Base-by-base conservation (phyloP, 805 yeast species). In the Ogataea parapolymorpha region DNA sequence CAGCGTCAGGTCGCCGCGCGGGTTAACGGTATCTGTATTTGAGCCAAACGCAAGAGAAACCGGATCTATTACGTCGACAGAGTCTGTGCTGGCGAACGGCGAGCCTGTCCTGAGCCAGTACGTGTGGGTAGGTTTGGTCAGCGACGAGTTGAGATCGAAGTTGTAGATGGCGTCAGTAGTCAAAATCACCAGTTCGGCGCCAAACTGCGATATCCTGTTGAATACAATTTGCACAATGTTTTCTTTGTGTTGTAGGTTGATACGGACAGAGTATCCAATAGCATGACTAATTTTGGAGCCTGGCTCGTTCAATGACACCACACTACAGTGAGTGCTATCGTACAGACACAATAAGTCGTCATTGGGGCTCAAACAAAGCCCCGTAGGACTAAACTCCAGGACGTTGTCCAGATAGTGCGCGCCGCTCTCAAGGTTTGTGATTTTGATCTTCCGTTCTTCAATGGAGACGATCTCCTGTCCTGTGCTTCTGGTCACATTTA, bases 21-120 rank as follows among this genome's bases (percentile, higher is more conserved):
- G 58, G 14, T 58, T 47, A 1, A 53, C 13, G 6, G 17, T 26
- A 8, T 35, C 50, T 1, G 54, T 4, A 13, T 58, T 39, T 2
- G 77, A 58, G 32, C 82, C 79, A 62, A 79, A 66, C 36, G 65
- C 39, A 47, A 72, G 62, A 18, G 79, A 62, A 30, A 70, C 65
- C 36, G 70, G 68, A 37, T 67, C 66, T 20, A 49, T 40, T 15
- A 61, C 42, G 8, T 39, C 27, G 2, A 38, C 32, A 6, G 37
- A 48, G 17, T 28, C 26, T 13, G 41, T 12, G 15, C 26, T 35
- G 11, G 37, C 32, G 35, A 59, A 53, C 38, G 43, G 24, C 53
- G 46, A 9, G 42, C 43, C 33, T 54, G 51, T 1, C 45, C 30
- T 6, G 8, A 55, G 47, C n/a, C 52, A 31, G 40, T 57, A 55